These are phyloP conservation scores for Boletus subcaerulescens DNA, from an alignment of 768 basidiomycete species.

Conservation along the genomic window DNA sequence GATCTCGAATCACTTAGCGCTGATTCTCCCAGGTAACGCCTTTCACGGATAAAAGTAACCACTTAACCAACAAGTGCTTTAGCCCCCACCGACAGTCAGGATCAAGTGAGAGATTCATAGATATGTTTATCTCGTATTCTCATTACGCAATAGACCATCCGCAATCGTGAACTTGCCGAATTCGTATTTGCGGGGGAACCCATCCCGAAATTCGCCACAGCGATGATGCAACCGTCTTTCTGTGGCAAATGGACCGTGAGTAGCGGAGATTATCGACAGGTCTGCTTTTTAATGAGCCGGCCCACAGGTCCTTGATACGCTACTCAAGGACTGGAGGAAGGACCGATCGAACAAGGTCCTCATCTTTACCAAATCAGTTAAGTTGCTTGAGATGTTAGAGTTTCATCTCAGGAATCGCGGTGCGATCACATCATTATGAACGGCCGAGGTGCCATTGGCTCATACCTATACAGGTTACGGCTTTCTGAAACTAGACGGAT, in stretches of 20 bases:
- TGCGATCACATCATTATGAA: conserved; percentile 20
- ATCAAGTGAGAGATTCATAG: conserved; percentile 48
- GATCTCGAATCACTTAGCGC: conserved; percentile 81
- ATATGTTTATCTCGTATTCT: not conserved
- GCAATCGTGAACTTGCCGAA: conserved; percentile 60
- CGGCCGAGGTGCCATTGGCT: not conserved
- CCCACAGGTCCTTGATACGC: conserved; percentile 61
- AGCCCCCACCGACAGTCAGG: conserved; percentile 68
- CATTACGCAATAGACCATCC: conserved; percentile 33
- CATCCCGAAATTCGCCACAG: conserved; percentile 57
- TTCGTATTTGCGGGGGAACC: conserved; percentile 59
- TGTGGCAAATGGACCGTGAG: conserved; percentile 86
- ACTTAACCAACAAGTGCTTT: not conserved
- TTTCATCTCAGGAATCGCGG: conserved; percentile 63
- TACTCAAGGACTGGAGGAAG: conserved; percentile 66
- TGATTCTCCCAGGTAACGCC: conserved; percentile 75
- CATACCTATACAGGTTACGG: conserved; percentile 41
- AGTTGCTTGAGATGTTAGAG: conserved; percentile 81
- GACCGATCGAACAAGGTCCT: conserved; percentile 80
- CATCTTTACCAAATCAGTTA: conserved; percentile 91
- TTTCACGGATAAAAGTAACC: not conserved
- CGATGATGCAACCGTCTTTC: conserved; percentile 59
- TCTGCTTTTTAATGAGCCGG: not conserved
- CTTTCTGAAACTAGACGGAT: conserved; percentile 80
- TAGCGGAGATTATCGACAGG: conserved; percentile 1